Evolutionary conservation across 441 rosid genomes (phyloP).

Genomic region (Jatropha podagrica): DNA sequence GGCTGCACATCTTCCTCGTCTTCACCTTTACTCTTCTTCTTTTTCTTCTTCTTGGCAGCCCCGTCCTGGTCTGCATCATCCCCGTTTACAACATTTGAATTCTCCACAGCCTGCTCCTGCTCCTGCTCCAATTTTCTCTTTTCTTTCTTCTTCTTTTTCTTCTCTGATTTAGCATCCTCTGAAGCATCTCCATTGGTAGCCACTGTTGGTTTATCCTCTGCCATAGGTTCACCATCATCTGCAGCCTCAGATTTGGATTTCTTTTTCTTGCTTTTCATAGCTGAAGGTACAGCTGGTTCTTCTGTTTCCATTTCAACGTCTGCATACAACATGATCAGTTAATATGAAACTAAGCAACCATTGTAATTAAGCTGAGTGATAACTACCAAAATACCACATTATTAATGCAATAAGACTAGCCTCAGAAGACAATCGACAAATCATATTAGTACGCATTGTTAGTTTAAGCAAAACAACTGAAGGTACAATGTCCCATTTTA

Average conservation of each 20-base stretch:
- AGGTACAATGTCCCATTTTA: neutral
- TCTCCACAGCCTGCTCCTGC: slow-evolving; percentile 26
- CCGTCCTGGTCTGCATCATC: slow-evolving; percentile 31
- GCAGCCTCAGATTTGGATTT: slow-evolving; percentile 46
- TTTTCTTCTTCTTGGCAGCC: slow-evolving; percentile 49
- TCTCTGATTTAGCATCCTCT: slow-evolving; percentile 53
- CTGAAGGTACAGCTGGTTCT: slow-evolving; percentile 42
- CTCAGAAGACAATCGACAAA: neutral
- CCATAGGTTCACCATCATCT: slow-evolving; percentile 46
- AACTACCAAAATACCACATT: neutral
- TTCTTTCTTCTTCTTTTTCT: slow-evolving; percentile 58
- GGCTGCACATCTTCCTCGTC: slow-evolving; percentile 31
- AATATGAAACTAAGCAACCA: neutral
- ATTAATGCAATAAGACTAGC: neutral
- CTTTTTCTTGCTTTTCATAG: slow-evolving; percentile 84
- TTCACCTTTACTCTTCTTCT: slow-evolving; percentile 48
- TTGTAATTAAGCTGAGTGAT: neutral
- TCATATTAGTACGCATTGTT: neutral
- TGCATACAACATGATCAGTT: slow-evolving; percentile 16
- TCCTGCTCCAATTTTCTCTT: slow-evolving; percentile 49
- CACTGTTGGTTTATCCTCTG: slow-evolving; percentile 30
- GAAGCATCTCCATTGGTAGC: slow-evolving; percentile 41
- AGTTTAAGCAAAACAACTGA: neutral
- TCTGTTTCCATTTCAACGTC: slow-evolving; percentile 48
- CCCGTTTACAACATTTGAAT: slow-evolving; percentile 24